These are phyloP conservation scores for Nymphaea thermarum DNA, from an alignment of 164 flowering plant genomes.

Conservation along the genomic window DNA sequence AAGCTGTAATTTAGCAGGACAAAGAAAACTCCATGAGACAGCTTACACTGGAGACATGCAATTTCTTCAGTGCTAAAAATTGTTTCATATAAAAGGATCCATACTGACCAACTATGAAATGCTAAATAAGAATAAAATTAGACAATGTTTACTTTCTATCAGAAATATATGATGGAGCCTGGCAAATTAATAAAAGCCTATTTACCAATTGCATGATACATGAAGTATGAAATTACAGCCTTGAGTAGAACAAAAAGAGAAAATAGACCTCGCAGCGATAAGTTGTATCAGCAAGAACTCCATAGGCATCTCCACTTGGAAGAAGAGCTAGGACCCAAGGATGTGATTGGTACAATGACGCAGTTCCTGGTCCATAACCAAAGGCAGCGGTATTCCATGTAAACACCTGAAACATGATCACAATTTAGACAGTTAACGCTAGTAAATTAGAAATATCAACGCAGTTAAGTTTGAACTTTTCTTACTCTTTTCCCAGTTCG, in stretches of 20 bases:
- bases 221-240: neutral
- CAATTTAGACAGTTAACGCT: too few relatives aligned
- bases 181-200: too few relatives aligned
- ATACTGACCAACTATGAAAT: neutral
- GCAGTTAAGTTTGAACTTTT: neutral
- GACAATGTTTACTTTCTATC: neutral
- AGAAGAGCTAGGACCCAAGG: constrained; percentile 93
- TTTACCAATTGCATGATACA: constrained; percentile 76
- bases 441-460: too few relatives aligned
- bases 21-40: too few relatives aligned
- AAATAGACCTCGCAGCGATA: constrained; percentile 65
- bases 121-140: too few relatives aligned
- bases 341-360: constrained; percentile 90
- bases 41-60: too few relatives aligned
- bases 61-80: too few relatives aligned
- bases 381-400: constrained; percentile 89
- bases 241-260: constrained; percentile 3
- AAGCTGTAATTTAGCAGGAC: too few relatives aligned
- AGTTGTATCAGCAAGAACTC: constrained; percentile 91
- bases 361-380: constrained; percentile 83
- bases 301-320: constrained; percentile 77
- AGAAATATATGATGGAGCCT: neutral
- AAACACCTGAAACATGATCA: constrained; percentile 34
- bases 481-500: constrained; percentile 85
- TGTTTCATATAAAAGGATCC: too few relatives aligned